These are phyloP conservation scores for Stygiomarasmius scandens DNA, from an alignment of 1,284 basidiomycete species.

Conservation along the genomic window DNA sequence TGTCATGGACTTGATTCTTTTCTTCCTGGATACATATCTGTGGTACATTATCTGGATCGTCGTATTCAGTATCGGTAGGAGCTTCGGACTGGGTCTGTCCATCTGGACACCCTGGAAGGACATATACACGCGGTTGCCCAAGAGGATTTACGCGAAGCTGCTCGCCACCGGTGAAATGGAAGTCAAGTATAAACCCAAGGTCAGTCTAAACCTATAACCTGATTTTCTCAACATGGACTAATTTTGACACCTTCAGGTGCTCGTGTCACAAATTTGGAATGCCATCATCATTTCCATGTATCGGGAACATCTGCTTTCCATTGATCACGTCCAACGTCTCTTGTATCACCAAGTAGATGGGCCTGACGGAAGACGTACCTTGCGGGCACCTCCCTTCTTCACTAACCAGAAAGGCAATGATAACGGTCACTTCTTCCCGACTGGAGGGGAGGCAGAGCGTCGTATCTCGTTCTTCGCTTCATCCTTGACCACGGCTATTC, in stretches of 20 bases:
- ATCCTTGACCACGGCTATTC: constrained; percentile 90
- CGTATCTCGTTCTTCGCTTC: constrained; percentile 97
- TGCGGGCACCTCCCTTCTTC: constrained; percentile 95
- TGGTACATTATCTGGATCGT: constrained; percentile 99
- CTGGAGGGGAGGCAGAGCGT: constrained; percentile 92
- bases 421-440: constrained; percentile 88
- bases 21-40: constrained; percentile 97
- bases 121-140: constrained; percentile 92
- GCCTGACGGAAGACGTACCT: constrained; percentile 83
- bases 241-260: constrained; percentile 52
- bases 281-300: constrained; percentile 99
- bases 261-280: constrained; percentile 98
- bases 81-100: constrained; percentile 87
- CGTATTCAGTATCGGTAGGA: constrained; percentile 88
- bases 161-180: constrained; percentile 95
- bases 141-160: constrained; percentile 94
- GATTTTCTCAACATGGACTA: background rate
- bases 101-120: constrained; percentile 99
- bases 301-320: constrained; percentile 92
- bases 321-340: constrained; percentile 92
- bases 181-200: constrained; percentile 96
- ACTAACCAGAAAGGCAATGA: constrained; percentile 81
- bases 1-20: constrained; percentile 91
- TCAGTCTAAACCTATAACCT: constrained; percentile 26
- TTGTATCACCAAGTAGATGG: constrained; percentile 93